A percentile compares a stretch with the other conserved stretches of the same genome.
Evolutionary conservation across 2,329 filamentous ascomycete genomes (phyloP).

Genomic region (Verticillium longisporum): DNA sequence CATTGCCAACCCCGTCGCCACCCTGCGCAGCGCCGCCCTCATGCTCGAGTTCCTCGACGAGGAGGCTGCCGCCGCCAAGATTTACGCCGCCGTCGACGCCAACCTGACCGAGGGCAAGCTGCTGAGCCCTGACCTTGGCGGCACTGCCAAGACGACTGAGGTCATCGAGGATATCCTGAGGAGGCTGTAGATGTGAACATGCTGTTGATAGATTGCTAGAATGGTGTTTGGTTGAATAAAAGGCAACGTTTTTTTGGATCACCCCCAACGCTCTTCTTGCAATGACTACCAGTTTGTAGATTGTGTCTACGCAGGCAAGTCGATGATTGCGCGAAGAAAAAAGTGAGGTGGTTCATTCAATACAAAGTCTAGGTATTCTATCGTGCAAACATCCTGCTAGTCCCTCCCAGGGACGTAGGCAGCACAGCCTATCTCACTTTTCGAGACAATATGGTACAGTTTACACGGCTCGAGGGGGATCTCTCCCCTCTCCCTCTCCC

Average conservation of each 20-base stretch:
- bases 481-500: too few relatives aligned
- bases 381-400: background rate
- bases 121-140: conserved; percentile 85
- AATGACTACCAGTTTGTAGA: background rate
- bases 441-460: background rate
- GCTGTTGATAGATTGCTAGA: background rate
- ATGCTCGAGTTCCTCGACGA: conserved; percentile 96
- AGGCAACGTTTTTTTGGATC: background rate
- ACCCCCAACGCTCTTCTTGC: background rate
- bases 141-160: conserved; percentile 76
- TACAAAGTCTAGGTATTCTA: background rate
- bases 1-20: conserved; percentile 95
- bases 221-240: background rate
- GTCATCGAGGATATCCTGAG: conserved; percentile 82
- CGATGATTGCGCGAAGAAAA: background rate
- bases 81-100: conserved; percentile 87
- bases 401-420: background rate
- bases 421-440: background rate
- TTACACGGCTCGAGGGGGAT: background rate
- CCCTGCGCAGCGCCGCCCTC: conserved; percentile 79
- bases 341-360: background rate
- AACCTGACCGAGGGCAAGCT: conserved; percentile 79
- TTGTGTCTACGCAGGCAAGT: too few relatives aligned
- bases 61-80: conserved; percentile 77
- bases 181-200: conserved; percentile 49